Conservation (phyloP, 495 filamentous ascomycete species). For the Penicillium malachiteum region DNA sequence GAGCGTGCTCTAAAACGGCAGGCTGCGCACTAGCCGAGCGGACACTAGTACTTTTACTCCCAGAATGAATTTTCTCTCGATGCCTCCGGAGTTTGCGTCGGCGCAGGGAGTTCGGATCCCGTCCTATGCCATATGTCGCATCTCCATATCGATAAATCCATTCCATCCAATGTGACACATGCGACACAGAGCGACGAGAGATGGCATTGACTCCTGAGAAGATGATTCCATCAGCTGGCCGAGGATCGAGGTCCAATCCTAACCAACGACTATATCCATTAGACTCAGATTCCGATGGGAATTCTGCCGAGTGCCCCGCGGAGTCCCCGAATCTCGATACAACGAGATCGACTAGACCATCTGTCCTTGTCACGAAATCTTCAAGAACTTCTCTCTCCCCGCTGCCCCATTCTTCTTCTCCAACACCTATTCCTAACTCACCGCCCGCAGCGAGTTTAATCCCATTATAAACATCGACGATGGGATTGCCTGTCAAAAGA, state of each 20-base stretch:
- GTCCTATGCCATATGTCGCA: slow-evolving; percentile 74
- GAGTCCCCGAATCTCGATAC: slow-evolving; percentile 79
- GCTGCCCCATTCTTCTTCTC: slow-evolving; percentile 90
- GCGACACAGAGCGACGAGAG: slow-evolving; percentile 60
- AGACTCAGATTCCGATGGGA: slow-evolving; percentile 4
- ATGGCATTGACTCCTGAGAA: slow-evolving; percentile 77
- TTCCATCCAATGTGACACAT: slow-evolving; percentile 79
- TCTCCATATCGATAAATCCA: slow-evolving; percentile 75
- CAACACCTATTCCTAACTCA: slow-evolving; percentile 89
- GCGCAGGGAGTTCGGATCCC: slow-evolving; percentile 64
- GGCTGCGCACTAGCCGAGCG: slow-evolving; percentile 13
- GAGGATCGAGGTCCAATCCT: slow-evolving; percentile 60
- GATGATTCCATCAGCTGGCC: slow-evolving; percentile 73
- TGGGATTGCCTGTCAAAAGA: slow-evolving; percentile 84
- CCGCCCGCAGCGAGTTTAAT: slow-evolving; percentile 89
- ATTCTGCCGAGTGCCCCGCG: slow-evolving; percentile 7
- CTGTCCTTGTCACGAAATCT: slow-evolving; percentile 64
- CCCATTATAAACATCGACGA: slow-evolving; percentile 72
- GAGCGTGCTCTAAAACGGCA: slow-evolving; percentile 25
- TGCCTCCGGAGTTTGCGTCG: slow-evolving; percentile 39
- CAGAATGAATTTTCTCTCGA: slow-evolving; percentile 13
- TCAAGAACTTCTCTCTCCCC: slow-evolving; percentile 90
- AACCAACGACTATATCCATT: slow-evolving; percentile 53
- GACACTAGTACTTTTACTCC: background rate
- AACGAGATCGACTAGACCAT: slow-evolving; percentile 75